Base-by-base conservation (phyloP, 139 green algal genomes). In the Dunaliella primolecta region DNA sequence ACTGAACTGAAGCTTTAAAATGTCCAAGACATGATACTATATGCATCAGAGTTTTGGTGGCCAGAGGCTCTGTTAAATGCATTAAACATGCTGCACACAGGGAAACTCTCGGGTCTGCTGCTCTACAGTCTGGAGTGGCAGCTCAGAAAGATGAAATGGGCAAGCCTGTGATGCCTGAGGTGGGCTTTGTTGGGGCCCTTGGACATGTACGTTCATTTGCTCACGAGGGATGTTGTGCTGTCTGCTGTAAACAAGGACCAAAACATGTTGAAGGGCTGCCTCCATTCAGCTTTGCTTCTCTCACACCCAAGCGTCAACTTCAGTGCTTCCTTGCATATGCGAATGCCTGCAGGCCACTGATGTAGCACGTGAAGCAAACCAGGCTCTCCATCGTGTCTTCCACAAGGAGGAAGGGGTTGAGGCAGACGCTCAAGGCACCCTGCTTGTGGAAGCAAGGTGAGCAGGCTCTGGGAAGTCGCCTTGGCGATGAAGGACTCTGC, bases 371-470 rank as follows among this genome's bases (percentile, higher is more conserved):
- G 64, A 80, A 75, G 84, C 83, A 36, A 84, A 87, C 31, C 64
- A 70, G 1, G 84, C 84, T 1, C 84, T 87, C 64, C 84, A 87
- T 38, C 79, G 79, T 29, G 84, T 81, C 3, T 87, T 85, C 24
- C 79, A 87, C 84, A 70, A 80, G 83, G 37, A 72, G 78, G 20
- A 77, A 80, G 72, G 70, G 46, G 79, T 0, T 27, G 23, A 29
- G 2, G 46, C 7, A 2, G 80, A 37, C 34, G 37, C 79, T 2
- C 2, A 46, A 25, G 21, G 34, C 25, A 75, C 36, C 1, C 79
- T 70, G 37, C 37, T 38, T 74, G 79, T 46, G 1, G 21, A 30
- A 35, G 29, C 71, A 23, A 84, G 80, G 36, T 46, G 80, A 35
- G 38, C 21, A 37, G 74, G 81, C 1, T 3, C 21, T 33, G 23